Conservation (phyloP, 1,284 basidiomycete species). For the Hymenochaete sp. region DNA sequence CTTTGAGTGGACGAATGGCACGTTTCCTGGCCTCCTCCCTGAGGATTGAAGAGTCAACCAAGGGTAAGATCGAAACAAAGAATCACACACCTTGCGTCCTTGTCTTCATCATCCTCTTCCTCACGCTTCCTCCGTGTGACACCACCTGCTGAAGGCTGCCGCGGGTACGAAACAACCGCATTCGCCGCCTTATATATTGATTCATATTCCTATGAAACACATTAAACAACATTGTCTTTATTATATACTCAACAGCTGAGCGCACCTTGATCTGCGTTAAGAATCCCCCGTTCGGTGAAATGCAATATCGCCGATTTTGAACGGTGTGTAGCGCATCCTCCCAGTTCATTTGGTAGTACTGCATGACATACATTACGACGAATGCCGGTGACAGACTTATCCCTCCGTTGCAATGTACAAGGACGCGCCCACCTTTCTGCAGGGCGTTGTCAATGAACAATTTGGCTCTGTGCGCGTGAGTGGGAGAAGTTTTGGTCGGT, state of each 20-base stretch:
- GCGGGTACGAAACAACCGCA: conserved; percentile 53
- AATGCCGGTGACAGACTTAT: conserved; percentile 84
- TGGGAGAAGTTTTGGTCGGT: no score
- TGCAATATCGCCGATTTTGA: conserved; percentile 85
- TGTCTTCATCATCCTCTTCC: conserved; percentile 59
- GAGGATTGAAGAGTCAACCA: conserved; percentile 14
- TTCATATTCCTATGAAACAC: conserved; percentile 65
- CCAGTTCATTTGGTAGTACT: conserved; percentile 70
- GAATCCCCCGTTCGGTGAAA: conserved; percentile 82
- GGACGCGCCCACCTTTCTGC: conserved; percentile 58
- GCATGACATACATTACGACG: conserved; percentile 90
- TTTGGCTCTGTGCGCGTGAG: conserved; percentile 60
- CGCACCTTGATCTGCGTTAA: conserved; percentile 76
- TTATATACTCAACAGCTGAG: conserved; percentile 18
- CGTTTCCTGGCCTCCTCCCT: conserved; percentile 45
- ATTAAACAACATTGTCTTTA: conserved; percentile 1
- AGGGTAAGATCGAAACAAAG: conserved; percentile 8
- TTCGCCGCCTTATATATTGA: conserved; percentile 74
- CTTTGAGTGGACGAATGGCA: conserved; percentile 18
- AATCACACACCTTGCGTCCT: conserved; percentile 36
- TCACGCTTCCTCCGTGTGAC: conserved; percentile 55
- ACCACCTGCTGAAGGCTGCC: conserved; percentile 25
- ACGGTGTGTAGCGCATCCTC: conserved; percentile 79
- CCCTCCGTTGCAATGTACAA: conserved; percentile 90
- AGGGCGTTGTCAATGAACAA: conserved; percentile 75